phyloP scores from a whole-genome alignment of 192 early-diverging fungal species.

The Coemansia sp. region DNA sequence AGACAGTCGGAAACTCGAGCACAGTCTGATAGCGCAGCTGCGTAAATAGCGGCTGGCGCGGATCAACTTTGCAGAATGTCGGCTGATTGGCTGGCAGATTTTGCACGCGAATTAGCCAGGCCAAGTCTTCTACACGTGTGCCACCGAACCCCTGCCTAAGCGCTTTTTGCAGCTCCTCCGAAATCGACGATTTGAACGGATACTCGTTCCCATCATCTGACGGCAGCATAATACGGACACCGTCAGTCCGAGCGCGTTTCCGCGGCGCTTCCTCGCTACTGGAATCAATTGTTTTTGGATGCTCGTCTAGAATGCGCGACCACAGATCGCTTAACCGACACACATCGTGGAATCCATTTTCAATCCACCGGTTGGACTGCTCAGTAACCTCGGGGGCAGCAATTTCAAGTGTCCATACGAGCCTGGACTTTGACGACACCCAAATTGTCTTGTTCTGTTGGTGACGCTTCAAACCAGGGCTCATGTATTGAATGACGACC shows the following conservation, averaged over 20 bases:
- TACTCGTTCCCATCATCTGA: constrained; percentile 47
- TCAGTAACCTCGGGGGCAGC: constrained; percentile 13
- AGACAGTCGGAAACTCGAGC: constrained; percentile 52
- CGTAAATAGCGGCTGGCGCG: constrained; percentile 34
- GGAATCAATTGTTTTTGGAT: not conserved
- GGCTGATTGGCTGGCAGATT: constrained; percentile 51
- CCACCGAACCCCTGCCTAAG: constrained; percentile 1
- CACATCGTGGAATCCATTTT: constrained; percentile 35
- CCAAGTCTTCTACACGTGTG: not conserved
- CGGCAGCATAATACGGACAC: constrained; percentile 22
- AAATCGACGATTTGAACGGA: constrained; percentile 28
- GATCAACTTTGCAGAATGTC: constrained; percentile 40
- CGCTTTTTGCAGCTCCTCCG: not conserved
- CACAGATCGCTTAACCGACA: constrained; percentile 27
- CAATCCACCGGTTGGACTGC: constrained; percentile 14
- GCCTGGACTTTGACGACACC: constrained; percentile 21
- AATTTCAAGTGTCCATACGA: constrained; percentile 36
- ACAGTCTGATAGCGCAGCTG: constrained; percentile 53
- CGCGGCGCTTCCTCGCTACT: not conserved
- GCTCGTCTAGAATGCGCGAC: constrained; percentile 15
- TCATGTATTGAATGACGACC: constrained; percentile 34
- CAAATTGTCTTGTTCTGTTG: constrained; percentile 33
- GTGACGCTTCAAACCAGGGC: constrained; percentile 32
- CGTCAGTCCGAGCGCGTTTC: constrained; percentile 12
- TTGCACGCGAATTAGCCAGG: constrained; percentile 23